Evolutionary conservation across 176 grass and related monocot genomes (phyloP), one percentile per base, ranked within the genome.

Genomic region (Secale cereale): DNA sequence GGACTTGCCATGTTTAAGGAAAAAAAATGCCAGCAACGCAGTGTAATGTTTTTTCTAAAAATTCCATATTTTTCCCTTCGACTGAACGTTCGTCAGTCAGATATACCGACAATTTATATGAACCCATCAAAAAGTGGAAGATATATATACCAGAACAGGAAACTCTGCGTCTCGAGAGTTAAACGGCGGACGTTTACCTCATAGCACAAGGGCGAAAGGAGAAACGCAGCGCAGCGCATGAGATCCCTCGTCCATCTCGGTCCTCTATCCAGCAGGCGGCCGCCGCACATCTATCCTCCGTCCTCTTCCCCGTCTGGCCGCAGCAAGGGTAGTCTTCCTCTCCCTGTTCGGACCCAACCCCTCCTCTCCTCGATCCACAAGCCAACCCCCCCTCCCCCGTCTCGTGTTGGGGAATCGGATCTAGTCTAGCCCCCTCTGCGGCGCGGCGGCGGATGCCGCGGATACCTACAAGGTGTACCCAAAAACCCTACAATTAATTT

Each of bases 251-350:
- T 28, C 13, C 23, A 74, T 74, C 70, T 74, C 39, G 23, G 12
- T 46, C 41, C 70, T 74, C 39, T 74, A 74, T 74, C 40, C 39
- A 46, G 70, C 70, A 46, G 70, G 13, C 70, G 70, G 70, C 70
- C 39, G 70, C 70, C 70, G 25, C 40, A 28, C 13, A 74, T 5
- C 25, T 74, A 25, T 74, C 70, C 13, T 23, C 70, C 13, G 37
- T 15, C 36, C 70, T 74, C 12, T 72, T 72, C n/a, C 70, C 37
- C 70, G 45, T 72, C 70, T 72, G 40, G 15, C 40, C 70, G 23
- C 70, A 74, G 39, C 23, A 46, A 46, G 23, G 39, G 23, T 46
- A 17, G 70, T 73, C 70, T 46, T 46, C 70, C 6, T 45, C 39
- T 46, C 8, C 70, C 23, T 23, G 14, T 45, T 40, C 39, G 15